These are phyloP conservation scores for Suhomyces sp. DNA, from an alignment of 805 yeast genomes.

Conservation along the genomic window DNA sequence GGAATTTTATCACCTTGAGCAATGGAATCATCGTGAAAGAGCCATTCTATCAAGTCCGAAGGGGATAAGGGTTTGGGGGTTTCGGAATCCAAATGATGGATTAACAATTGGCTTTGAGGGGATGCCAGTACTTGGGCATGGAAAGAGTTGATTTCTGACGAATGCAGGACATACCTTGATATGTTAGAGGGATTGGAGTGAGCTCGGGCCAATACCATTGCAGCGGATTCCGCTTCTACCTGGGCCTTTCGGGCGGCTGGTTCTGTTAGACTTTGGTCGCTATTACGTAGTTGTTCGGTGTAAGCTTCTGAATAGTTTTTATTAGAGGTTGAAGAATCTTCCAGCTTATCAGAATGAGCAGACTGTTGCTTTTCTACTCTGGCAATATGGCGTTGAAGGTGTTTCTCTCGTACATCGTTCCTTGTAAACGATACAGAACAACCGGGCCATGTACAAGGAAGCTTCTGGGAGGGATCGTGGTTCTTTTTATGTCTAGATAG, in stretches of 20 bases:
- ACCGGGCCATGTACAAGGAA: slow-evolving; percentile 7
- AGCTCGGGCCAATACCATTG: not conserved
- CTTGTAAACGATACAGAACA: slow-evolving; percentile 5
- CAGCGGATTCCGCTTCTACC: not conserved
- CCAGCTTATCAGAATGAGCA: not conserved
- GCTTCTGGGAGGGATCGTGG: slow-evolving; percentile 7
- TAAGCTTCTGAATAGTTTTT: not conserved
- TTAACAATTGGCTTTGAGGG: not conserved
- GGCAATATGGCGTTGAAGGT: slow-evolving; percentile 4
- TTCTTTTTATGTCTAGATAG: slow-evolving; percentile 8
- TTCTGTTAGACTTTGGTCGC: not conserved
- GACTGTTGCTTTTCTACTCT: not conserved
- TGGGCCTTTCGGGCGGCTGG: not conserved
- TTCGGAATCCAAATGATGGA: not conserved
- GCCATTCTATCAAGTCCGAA: slow-evolving; percentile 30
- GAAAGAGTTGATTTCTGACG: not conserved
- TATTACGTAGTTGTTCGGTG: not conserved
- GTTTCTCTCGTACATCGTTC: slow-evolving; percentile 9
- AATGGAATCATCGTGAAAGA: slow-evolving; percentile 20
- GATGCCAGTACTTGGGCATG: not conserved
- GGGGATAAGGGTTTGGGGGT: slow-evolving; percentile 18
- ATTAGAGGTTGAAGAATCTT: not conserved
- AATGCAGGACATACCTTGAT: not conserved
- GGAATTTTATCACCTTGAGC: not conserved
- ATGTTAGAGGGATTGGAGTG: not conserved